These are phyloP conservation scores for Avena sativa DNA, from an alignment of 176 grass and related monocot genomes.

Conservation along the genomic window DNA sequence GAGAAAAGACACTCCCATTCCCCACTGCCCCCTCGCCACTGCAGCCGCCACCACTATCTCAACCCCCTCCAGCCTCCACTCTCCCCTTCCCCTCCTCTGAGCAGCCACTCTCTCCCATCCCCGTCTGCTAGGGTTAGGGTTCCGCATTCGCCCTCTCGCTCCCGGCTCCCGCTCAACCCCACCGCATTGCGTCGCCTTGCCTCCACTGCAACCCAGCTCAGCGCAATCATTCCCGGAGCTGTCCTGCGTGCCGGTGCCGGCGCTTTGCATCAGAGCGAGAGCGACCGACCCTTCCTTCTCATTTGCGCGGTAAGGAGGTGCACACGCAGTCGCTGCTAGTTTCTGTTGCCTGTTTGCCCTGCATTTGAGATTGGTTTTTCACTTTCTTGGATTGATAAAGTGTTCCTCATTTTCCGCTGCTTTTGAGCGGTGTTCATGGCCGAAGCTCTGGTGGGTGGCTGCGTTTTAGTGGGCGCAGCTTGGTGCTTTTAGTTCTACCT, in stretches of 20 bases:
- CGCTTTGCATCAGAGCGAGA: background rate
- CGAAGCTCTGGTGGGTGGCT: conserved; percentile 13
- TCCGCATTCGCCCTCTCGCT: conserved; percentile 25
- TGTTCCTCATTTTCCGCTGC: background rate
- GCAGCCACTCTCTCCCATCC: background rate
- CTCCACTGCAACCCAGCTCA: conserved; percentile 17
- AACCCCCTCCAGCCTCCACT: background rate
- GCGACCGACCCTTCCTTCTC: background rate
- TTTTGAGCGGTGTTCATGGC: conserved; percentile 43
- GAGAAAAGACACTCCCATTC: conserved; percentile 30
- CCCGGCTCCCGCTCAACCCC: background rate
- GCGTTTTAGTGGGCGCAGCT: conserved; percentile 33
- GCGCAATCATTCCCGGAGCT: conserved; percentile 3
- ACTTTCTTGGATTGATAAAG: conserved; percentile 7
- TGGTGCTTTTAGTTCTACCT: conserved; percentile 24
- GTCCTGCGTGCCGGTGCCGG: background rate
- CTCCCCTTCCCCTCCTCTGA: background rate
- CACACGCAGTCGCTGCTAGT: background rate
- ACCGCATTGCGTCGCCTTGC: conserved; percentile 17
- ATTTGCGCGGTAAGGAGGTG: conserved; percentile 27
- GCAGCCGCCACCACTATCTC: conserved; percentile 7
- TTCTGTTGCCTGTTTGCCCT: background rate
- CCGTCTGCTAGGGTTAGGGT: conserved; percentile 49
- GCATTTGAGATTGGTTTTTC: conserved; percentile 34
- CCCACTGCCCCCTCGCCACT: conserved; percentile 23